Evolutionary conservation across 75 land plant genomes (phyloP).

Genomic region (Pinus tabuliformis): DNA sequence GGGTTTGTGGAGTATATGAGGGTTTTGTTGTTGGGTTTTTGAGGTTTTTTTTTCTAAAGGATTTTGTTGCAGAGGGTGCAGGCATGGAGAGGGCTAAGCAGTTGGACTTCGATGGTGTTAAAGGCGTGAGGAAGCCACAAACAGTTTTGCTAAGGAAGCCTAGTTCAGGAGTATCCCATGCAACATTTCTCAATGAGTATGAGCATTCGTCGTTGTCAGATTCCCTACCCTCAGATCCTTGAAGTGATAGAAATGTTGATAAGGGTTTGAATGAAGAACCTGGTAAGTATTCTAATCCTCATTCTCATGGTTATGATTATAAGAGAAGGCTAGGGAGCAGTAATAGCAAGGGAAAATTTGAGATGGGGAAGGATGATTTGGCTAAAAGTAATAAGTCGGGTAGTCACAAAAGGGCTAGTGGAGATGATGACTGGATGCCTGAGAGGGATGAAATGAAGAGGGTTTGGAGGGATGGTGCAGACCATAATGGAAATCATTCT

Average conservation of each 20-base stretch:
- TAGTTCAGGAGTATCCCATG: background rate
- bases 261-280: background rate
- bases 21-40: too few species aligned
- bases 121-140: conserved; percentile 2
- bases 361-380: too few species aligned
- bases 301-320: too few species aligned
- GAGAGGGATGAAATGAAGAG: background rate
- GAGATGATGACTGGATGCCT: background rate
- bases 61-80: too few species aligned
- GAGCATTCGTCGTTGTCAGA: background rate
- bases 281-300: too few species aligned
- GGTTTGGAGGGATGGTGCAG: background rate
- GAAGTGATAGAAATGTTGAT: background rate
- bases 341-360: too few species aligned
- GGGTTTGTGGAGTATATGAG: too few species aligned
- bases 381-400: too few species aligned
- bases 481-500: too few species aligned
- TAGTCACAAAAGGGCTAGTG: background rate
- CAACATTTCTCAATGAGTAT: background rate
- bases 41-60: too few species aligned
- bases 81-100: too few species aligned
- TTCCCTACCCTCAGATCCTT: background rate
- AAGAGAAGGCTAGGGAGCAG: too few species aligned
- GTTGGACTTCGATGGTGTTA: background rate
- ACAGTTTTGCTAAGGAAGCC: background rate